These are phyloP conservation scores for Candida schatavii DNA, from an alignment of 805 yeast genomes.

Conservation along the genomic window DNA sequence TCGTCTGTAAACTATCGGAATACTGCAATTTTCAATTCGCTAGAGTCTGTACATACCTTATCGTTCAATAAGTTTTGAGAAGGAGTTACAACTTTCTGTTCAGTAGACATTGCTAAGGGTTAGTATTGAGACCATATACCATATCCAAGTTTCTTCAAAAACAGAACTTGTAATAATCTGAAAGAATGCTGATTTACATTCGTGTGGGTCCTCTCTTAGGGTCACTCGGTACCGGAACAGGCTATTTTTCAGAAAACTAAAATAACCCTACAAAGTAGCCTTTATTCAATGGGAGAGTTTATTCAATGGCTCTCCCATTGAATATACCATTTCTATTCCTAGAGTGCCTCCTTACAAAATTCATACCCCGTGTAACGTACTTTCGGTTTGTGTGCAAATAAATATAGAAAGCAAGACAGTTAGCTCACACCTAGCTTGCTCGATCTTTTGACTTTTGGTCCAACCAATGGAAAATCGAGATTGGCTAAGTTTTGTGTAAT, in stretches of 20 bases:
- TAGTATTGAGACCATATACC: neutral
- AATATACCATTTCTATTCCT: too few relatives aligned
- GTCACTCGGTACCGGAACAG: neutral
- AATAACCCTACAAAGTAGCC: too few relatives aligned
- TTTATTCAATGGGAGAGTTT: too few relatives aligned
- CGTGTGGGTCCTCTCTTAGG: too few relatives aligned
- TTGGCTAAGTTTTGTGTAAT: slow-evolving; percentile 5
- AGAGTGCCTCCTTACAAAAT: too few relatives aligned
- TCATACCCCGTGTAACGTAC: too few relatives aligned
- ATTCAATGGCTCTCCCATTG: too few relatives aligned
- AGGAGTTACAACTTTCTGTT: slow-evolving; percentile 39
- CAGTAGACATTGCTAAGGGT: slow-evolving; percentile 25
- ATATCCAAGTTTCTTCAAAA: neutral
- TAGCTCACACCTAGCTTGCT: neutral
- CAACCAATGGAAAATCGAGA: slow-evolving; percentile 5
- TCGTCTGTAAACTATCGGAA: too few relatives aligned
- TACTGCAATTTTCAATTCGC: too few relatives aligned
- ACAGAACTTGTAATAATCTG: neutral
- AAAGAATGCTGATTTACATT: too few relatives aligned
- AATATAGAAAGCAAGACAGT: neutral
- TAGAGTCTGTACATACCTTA: slow-evolving; percentile 44
- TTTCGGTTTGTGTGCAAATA: neutral
- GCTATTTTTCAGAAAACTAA: too few relatives aligned
- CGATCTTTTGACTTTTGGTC: neutral
- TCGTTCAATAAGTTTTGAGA: slow-evolving; percentile 61